These are phyloP conservation scores for Coemansia sp. DNA, from an alignment of 192 early-diverging fungal genomes.

Conservation along the genomic window DNA sequence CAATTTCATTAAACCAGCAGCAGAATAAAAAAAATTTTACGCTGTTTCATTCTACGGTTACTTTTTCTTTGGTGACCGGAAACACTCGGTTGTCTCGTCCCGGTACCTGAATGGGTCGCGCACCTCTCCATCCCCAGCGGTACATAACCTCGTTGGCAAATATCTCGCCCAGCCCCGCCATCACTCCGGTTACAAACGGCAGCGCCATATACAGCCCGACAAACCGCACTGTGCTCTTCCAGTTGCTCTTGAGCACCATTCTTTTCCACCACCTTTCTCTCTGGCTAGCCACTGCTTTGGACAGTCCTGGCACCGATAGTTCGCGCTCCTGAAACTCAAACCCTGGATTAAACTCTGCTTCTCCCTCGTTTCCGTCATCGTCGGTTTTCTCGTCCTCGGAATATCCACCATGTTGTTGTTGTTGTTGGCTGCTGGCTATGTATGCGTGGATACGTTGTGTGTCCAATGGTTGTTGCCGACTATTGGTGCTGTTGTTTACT, in stretches of 20 bases:
- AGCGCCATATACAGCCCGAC: slow-evolving; percentile 44
- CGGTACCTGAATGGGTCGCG: slow-evolving; percentile 34
- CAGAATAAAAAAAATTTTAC: no score
- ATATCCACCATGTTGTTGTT: neutral
- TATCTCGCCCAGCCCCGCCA: slow-evolving; percentile 78
- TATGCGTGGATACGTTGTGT: slow-evolving; percentile 15
- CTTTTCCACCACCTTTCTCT: slow-evolving; percentile 12
- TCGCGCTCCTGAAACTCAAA: slow-evolving; percentile 10
- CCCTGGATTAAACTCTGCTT: slow-evolving; percentile 11
- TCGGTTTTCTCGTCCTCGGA: neutral
- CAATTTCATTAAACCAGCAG: no score
- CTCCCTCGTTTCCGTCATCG: slow-evolving; percentile 2
- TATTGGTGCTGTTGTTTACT: neutral
- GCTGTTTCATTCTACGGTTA: neutral
- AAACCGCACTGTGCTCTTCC: slow-evolving; percentile 26
- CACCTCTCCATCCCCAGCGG: slow-evolving; percentile 71
- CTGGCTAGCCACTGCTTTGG: neutral
- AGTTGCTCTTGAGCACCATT: slow-evolving; percentile 11
- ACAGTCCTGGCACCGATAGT: neutral
- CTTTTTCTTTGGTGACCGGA: slow-evolving; percentile 12
- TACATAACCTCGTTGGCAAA: slow-evolving; percentile 77
- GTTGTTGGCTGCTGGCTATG: slow-evolving; percentile 12
- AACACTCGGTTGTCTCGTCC: slow-evolving; percentile 36
- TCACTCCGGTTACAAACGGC: slow-evolving; percentile 56
- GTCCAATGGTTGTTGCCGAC: neutral